Conservation (phyloP, 1,139 yeast genomes). For the Cylindricascospora bacillispora region DNA sequence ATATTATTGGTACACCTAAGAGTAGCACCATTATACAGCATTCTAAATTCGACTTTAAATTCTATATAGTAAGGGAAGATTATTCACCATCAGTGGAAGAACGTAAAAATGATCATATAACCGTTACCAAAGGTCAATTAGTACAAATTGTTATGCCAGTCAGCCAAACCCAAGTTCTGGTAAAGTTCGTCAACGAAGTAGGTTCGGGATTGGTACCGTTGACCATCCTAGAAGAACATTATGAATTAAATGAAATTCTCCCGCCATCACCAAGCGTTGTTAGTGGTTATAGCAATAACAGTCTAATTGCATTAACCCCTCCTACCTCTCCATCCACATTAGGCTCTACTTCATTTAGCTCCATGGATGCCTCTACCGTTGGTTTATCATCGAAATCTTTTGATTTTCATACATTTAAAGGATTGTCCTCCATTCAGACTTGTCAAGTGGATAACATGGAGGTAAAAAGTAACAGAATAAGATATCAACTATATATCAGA, state of each 20-base stretch:
- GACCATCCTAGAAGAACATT: constrained; percentile 10
- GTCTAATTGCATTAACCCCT: constrained; percentile 8
- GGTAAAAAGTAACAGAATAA: too few species aligned
- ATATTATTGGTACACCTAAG: too few species aligned
- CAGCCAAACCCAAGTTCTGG: constrained; percentile 8
- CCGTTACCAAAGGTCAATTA: constrained; percentile 11
- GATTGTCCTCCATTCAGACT: too few species aligned
- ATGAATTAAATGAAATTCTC: constrained; percentile 5
- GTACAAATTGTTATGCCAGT: constrained; percentile 13
- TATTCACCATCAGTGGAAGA: background rate
- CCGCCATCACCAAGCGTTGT: constrained; percentile 2
- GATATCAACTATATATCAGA: too few species aligned
- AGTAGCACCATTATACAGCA: too few species aligned
- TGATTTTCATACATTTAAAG: too few species aligned
- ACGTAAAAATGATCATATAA: constrained; percentile 3
- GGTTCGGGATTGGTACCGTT: constrained; percentile 16
- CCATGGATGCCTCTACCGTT: too few species aligned
- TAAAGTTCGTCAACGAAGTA: constrained; percentile 12
- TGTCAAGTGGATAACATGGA: too few species aligned
- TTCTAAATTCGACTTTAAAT: too few species aligned
- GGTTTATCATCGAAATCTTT: too few species aligned
- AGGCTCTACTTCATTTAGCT: constrained; percentile 7
- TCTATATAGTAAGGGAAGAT: too few species aligned
- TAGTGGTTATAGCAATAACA: constrained; percentile 1
- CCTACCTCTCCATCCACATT: constrained; percentile 15